phyloP scores from a whole-genome alignment of 2,329 filamentous ascomycete species.

The Beauveria australis region DNA sequence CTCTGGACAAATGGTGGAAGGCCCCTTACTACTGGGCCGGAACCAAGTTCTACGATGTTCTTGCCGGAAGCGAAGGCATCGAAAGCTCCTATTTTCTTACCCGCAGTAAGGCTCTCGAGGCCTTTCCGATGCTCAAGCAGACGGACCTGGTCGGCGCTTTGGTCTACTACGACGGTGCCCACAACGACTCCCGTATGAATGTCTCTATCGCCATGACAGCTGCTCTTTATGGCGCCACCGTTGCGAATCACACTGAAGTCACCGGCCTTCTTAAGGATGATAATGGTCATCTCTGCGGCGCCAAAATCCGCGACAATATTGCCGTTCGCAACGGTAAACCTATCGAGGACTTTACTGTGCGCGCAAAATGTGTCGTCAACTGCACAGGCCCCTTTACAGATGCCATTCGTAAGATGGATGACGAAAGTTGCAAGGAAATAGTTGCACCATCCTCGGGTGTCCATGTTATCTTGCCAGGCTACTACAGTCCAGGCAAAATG shows the following conservation, averaged over 20 bases:
- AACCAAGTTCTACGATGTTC: constrained; percentile 75
- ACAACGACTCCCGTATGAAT: constrained; percentile 91
- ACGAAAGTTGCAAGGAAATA: constrained; percentile 62
- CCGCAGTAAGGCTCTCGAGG: constrained; percentile 75
- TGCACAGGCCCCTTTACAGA: constrained; percentile 85
- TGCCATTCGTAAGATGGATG: constrained; percentile 77
- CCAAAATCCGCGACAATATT: constrained; percentile 63
- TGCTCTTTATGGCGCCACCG: constrained; percentile 74
- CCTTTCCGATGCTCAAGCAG: constrained; percentile 81
- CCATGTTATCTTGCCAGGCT: constrained; percentile 79
- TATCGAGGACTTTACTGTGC: constrained; percentile 58
- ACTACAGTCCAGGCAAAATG: constrained; percentile 80
- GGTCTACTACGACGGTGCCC: constrained; percentile 86
- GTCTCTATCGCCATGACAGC: constrained; percentile 82
- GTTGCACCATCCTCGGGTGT: constrained; percentile 80
- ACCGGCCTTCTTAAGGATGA: constrained; percentile 67
- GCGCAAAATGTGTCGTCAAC: constrained; percentile 77
- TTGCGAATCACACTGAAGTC: constrained; percentile 78
- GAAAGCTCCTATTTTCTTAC: constrained; percentile 85
- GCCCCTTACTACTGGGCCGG: constrained; percentile 70
- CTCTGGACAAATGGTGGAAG: constrained; percentile 69
- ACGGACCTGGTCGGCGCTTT: constrained; percentile 71
- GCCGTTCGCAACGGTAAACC: constrained; percentile 52
- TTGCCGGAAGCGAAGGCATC: constrained; percentile 79
- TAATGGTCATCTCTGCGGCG: constrained; percentile 64